Evolutionary conservation across 345 rosid genomes (phyloP), one percentile per base, ranked within the genome.

Genomic region (Fremontodendron californicum): DNA sequence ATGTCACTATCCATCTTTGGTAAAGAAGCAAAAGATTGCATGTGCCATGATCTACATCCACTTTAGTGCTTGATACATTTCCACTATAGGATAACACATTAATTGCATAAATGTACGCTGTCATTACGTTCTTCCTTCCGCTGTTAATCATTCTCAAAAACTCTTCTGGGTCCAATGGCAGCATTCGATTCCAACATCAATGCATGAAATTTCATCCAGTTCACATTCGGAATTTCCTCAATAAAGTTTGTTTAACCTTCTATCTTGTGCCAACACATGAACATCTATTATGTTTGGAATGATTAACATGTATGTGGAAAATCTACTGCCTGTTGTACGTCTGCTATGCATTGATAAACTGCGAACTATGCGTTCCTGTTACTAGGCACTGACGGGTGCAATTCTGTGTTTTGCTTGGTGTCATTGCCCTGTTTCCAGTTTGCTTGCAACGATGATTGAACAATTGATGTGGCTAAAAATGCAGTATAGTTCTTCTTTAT

Each of bases 1-100:
- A 29, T 71, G 79, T 82, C 67, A 19, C 15, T 18, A 39, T 65
- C 79, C 25, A 62, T 77, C 69, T 51, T 68, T 74, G 80, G 48
- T 35, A 40, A 78, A 76, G 58, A 35, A n/a, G 16, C 23, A 66
- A 9, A 62, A 75, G 42, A 65, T 23, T 12, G 54, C 21, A 70
- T 70, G 33, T 70, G 51, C 33, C 52, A 67, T 67, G 72, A 23
- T 23, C 52, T 67, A 18, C 16, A 39, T 65, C 10, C 25, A 19
- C 46, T 65, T 65, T 39, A 4, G 70, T 65, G 29, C 4, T 65
- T 37, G 48, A 40, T 19, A 19, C 39, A 65, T 64, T 35, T 64
- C 69, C 9, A 64, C 8, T 6, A 33, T 35, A 18, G 25, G 19
- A 8, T 5, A 54, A 8, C 43, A 63, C 23, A 5, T 40, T 39